A percentile compares a stretch with the other conserved stretches of the same genome.
These are phyloP conservation scores for Komagataella mondaviorum DNA, from an alignment of 805 yeast genomes.

Conservation along the genomic window DNA sequence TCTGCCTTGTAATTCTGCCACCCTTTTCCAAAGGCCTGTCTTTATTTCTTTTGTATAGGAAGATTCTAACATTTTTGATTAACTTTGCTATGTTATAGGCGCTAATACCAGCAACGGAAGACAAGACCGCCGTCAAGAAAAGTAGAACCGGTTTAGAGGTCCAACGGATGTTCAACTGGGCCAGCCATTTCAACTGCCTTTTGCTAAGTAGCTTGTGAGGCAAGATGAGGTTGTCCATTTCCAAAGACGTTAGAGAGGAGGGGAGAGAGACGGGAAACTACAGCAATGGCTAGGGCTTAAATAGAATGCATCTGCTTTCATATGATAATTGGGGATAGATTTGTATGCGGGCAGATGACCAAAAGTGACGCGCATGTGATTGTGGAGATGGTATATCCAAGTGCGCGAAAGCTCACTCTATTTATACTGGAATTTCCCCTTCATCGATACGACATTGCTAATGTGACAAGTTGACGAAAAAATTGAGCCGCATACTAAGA, in stretches of 20 bases:
- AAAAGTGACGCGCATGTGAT: not conserved
- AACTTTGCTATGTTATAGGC: conserved; percentile 14
- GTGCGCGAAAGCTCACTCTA: too few species aligned
- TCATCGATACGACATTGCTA: not conserved
- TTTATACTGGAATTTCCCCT: too few species aligned
- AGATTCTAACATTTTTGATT: conserved; percentile 5
- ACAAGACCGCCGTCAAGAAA: conserved; percentile 14
- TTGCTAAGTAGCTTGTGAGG: not conserved
- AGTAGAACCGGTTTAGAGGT: conserved; percentile 19
- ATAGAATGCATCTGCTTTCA: not conserved
- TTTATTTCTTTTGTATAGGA: conserved; percentile 17
- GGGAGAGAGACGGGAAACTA: not conserved
- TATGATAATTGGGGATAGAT: not conserved
- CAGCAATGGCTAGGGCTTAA: not conserved
- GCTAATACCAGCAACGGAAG: conserved; percentile 11
- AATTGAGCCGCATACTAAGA: not conserved
- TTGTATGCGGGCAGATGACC: not conserved
- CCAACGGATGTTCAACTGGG: conserved; percentile 1
- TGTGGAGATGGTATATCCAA: not conserved
- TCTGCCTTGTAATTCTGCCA: conserved; percentile 20
- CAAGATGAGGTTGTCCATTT: not conserved
- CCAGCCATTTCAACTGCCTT: not conserved
- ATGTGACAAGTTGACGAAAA: not conserved
- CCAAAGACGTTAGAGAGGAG: not conserved
- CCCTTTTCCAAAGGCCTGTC: conserved; percentile 30